Evolutionary conservation across 345 rosid genomes (phyloP).

Genomic region (Eucalyptus caleyi): DNA sequence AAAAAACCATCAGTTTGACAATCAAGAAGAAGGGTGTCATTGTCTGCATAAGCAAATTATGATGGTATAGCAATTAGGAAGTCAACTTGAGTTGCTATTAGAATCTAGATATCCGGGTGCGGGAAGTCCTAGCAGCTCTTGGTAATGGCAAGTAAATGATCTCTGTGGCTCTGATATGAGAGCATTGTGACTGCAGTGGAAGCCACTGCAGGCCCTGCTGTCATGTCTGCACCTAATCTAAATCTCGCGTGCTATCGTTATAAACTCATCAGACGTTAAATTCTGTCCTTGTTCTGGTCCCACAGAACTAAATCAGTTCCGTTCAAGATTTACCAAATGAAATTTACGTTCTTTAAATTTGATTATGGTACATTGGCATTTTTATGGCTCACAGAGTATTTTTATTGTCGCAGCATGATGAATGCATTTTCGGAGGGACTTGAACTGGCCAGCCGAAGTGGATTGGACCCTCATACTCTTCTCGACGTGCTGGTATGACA

Average conservation of each 20-base stretch:
- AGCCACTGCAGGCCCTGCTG: neutral
- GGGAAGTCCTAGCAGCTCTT: neutral
- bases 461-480: constrained; percentile 58
- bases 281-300: neutral
- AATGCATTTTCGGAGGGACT: constrained; percentile 90
- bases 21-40: neutral
- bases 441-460: constrained; percentile 70
- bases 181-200: neutral
- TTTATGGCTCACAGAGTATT: neutral
- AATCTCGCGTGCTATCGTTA: neutral
- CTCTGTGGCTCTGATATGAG: neutral
- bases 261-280: neutral
- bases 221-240: neutral
- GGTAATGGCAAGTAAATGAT: neutral
- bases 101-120: neutral
- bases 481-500: constrained; percentile 67
- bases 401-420: constrained; percentile 51
- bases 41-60: neutral
- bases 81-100: neutral
- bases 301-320: neutral
- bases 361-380: neutral
- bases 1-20: neutral
- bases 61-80: neutral
- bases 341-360: neutral
- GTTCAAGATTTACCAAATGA: neutral